Percentiles rank a stretch among this genome's conserved stretches.
These are phyloP conservation scores for Thuidium tamariscinum DNA, from an alignment of 225 moss, liverwort and hornwort genomes.

Conservation along the genomic window DNA sequence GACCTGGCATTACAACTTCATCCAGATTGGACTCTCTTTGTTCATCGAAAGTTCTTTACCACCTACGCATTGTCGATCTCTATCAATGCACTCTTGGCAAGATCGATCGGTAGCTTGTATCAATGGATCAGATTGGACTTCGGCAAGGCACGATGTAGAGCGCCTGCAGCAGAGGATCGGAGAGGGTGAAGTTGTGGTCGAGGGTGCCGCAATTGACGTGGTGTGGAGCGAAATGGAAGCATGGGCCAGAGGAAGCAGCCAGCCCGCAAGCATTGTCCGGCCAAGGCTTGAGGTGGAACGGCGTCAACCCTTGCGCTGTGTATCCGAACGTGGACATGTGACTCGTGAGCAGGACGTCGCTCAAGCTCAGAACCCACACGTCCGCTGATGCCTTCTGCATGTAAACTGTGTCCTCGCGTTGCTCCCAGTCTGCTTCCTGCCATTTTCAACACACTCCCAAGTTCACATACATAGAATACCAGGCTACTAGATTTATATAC, in stretches of 20 bases:
- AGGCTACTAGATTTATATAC: neutral
- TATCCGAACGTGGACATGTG: slow-evolving; percentile 65
- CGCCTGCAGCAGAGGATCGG: slow-evolving; percentile 15
- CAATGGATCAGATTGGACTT: neutral
- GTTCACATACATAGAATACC: neutral
- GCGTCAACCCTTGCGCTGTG: slow-evolving; percentile 42
- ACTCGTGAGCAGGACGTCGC: slow-evolving; percentile 48
- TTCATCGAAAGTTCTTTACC: neutral
- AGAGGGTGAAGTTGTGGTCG: slow-evolving; percentile 18
- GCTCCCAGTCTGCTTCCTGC: slow-evolving; percentile 48
- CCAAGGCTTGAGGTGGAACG: slow-evolving; percentile 59
- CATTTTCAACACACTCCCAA: neutral
- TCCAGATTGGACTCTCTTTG: neutral
- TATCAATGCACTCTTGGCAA: rapidly evolving
- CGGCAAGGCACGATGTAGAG: slow-evolving; percentile 23
- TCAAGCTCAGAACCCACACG: slow-evolving; percentile 54
- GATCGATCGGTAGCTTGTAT: neutral
- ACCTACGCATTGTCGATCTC: neutral
- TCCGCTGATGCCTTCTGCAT: slow-evolving; percentile 46
- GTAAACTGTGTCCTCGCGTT: slow-evolving; percentile 35
- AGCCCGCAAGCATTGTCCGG: slow-evolving; percentile 39
- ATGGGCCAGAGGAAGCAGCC: slow-evolving; percentile 37
- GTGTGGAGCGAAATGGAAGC: slow-evolving; percentile 59
- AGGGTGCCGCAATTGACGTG: slow-evolving; percentile 3
- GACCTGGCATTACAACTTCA: neutral